Evolutionary conservation across 2,329 filamentous ascomycete genomes (phyloP).

Genomic region (Fusarium miscanthi): DNA sequence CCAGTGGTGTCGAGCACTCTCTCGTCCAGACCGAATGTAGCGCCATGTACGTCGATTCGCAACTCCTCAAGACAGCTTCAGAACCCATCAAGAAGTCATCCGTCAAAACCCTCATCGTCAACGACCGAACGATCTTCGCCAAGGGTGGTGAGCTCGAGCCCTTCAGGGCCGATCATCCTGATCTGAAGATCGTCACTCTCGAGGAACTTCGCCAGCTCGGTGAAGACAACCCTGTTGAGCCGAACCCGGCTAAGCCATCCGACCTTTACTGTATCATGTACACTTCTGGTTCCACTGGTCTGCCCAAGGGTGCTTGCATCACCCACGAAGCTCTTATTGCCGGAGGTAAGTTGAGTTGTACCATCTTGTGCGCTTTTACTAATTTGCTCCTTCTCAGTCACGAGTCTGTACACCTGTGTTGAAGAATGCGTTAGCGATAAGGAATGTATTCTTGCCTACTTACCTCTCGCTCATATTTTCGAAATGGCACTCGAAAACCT

Average conservation of each 20-base stretch:
- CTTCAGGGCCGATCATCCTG: slow-evolving; percentile 67
- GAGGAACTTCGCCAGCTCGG: slow-evolving; percentile 67
- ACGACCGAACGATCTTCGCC: slow-evolving; percentile 65
- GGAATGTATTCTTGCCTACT: slow-evolving; percentile 87
- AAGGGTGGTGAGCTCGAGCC: slow-evolving; percentile 62
- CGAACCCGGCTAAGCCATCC: slow-evolving; percentile 76
- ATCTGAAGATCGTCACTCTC: slow-evolving; percentile 64
- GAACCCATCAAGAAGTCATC: slow-evolving; percentile 66
- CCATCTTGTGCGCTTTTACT: slow-evolving; percentile 16
- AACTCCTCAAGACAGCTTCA: slow-evolving; percentile 72
- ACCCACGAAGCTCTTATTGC: slow-evolving; percentile 84
- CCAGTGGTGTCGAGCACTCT: slow-evolving; percentile 86
- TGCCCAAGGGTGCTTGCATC: slow-evolving; percentile 88
- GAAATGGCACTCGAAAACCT: slow-evolving; percentile 97
- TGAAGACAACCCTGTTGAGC: slow-evolving; percentile 75
- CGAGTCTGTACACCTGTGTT: slow-evolving; percentile 83
- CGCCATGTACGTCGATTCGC: slow-evolving; percentile 88
- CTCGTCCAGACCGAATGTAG: slow-evolving; percentile 82
- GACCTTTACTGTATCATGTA: slow-evolving; percentile 88
- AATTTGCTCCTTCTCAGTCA: slow-evolving; percentile 60
- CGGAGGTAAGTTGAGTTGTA: slow-evolving; percentile 62
- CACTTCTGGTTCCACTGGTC: slow-evolving; percentile 89
- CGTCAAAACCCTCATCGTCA: slow-evolving; percentile 72
- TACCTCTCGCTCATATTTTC: slow-evolving; percentile 94
- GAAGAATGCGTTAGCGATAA: slow-evolving; percentile 80